Evolutionary conservation across 2,329 filamentous ascomycete species (phyloP).

Genomic region (Botrytis tulipae): DNA sequence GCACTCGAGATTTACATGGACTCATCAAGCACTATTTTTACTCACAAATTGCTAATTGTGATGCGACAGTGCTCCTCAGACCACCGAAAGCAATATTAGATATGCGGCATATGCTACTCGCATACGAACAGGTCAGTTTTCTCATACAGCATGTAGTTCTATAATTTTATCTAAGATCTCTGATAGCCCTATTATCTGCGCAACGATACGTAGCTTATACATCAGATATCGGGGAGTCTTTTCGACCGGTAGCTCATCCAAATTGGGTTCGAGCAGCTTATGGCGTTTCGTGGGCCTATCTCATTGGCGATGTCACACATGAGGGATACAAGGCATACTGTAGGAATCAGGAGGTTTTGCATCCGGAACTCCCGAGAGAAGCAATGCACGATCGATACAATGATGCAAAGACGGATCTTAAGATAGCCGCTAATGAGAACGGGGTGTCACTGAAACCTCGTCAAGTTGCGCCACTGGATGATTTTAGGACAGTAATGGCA

Average conservation of each 20-base stretch:
- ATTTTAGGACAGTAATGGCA: conserved; percentile 87
- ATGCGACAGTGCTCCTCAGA: conserved; percentile 62
- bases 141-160: background rate
- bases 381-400: conserved; percentile 36
- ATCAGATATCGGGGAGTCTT: conserved; percentile 92
- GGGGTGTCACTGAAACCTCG: conserved; percentile 39
- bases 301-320: conserved; percentile 84
- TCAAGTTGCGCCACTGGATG: conserved; percentile 71
- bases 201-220: conserved; percentile 98
- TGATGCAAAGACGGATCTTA: conserved; percentile 34
- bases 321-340: conserved; percentile 96
- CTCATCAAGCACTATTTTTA: background rate
- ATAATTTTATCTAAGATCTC: background rate
- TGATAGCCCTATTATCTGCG: conserved; percentile 72
- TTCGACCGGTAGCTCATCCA: conserved; percentile 88
- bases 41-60: conserved; percentile 10
- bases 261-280: conserved; percentile 80
- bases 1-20: background rate
- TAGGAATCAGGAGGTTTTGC: conserved; percentile 73
- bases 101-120: conserved; percentile 92
- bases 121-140: conserved; percentile 58
- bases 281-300: conserved; percentile 87
- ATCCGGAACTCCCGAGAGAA: conserved; percentile 58
- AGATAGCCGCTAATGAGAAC: conserved; percentile 20
- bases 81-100: conserved; percentile 80